These are phyloP conservation scores for Teratosphaeriaceae sp. DNA, from an alignment of 2,329 filamentous ascomycete species.

Conservation along the genomic window DNA sequence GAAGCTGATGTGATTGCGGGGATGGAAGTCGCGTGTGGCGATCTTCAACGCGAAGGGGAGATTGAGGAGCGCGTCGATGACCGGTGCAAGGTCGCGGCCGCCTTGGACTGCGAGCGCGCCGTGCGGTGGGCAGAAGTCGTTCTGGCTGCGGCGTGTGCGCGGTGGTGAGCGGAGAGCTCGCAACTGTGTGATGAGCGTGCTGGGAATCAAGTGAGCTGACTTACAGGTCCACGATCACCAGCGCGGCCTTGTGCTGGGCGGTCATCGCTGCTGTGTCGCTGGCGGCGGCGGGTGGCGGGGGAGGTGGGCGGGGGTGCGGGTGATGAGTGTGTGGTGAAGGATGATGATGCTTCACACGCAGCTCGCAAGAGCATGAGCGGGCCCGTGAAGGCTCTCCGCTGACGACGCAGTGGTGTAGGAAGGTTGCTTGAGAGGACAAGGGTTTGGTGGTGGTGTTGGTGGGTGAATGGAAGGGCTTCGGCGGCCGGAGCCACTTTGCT, in stretches of 20 bases:
- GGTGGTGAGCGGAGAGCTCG: background rate
- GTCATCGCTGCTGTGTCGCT: slow-evolving; percentile 2
- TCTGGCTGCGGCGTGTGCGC: slow-evolving; percentile 55
- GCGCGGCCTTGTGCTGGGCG: background rate
- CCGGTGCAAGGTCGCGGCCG: slow-evolving; percentile 62
- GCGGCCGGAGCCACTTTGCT: background rate
- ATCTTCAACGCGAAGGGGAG: slow-evolving; percentile 67
- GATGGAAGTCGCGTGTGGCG: slow-evolving; percentile 92
- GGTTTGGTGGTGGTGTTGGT: no score
- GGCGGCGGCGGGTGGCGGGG: background rate
- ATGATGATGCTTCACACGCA: background rate
- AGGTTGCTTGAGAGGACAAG: no score
- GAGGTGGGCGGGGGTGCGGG: no score
- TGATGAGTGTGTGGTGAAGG: background rate
- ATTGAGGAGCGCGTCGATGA: slow-evolving; percentile 67
- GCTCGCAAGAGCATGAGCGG: background rate
- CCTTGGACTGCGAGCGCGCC: slow-evolving; percentile 76
- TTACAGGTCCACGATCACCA: slow-evolving; percentile 7
- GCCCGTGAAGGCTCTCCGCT: slow-evolving; percentile 1
- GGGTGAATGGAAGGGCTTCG: background rate
- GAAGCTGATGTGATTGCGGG: slow-evolving; percentile 77
- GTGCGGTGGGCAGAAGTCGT: slow-evolving; percentile 87
- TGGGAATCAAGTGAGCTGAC: background rate
- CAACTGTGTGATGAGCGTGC: background rate
- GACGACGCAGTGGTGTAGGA: background rate